phyloP scores from a whole-genome alignment of 441 rosid species.

The Pelargonium hybrid region DNA sequence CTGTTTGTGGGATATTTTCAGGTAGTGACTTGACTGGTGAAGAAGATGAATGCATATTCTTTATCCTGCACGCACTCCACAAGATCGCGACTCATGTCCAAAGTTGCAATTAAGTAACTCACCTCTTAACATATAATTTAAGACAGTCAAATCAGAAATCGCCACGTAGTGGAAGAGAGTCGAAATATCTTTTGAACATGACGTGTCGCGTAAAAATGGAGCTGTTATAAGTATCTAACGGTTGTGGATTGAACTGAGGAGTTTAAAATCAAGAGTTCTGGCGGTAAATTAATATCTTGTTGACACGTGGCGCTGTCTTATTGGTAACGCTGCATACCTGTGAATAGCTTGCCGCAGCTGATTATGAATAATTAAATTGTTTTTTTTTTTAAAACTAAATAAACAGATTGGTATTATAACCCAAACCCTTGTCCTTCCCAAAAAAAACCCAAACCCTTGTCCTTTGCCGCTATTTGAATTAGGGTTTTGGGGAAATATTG shows the following conservation, averaged over 20 bases:
- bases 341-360: not conserved
- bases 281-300: too few relatives aligned
- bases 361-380: not conserved
- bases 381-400: not conserved
- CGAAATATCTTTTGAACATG: not conserved
- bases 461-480: not conserved
- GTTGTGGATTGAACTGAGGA: too few relatives aligned
- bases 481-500: slow-evolving; percentile 18
- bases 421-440: too few relatives aligned
- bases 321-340: not conserved
- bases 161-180: not conserved
- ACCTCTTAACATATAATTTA: not conserved
- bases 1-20: not conserved
- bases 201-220: not conserved
- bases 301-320: not conserved
- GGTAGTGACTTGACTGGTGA: not conserved
- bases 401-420: not conserved
- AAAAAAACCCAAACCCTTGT: too few relatives aligned
- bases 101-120: not conserved
- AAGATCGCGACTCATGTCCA: not conserved
- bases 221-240: not conserved
- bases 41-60: not conserved
- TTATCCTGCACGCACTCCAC: not conserved
- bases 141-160: not conserved
- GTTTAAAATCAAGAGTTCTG: too few relatives aligned